Percentiles rank a stretch among this genome's conserved stretches.
Evolutionary conservation across 2,329 filamentous ascomycete genomes (phyloP).

Genomic region (Stachybotrys echinatus): DNA sequence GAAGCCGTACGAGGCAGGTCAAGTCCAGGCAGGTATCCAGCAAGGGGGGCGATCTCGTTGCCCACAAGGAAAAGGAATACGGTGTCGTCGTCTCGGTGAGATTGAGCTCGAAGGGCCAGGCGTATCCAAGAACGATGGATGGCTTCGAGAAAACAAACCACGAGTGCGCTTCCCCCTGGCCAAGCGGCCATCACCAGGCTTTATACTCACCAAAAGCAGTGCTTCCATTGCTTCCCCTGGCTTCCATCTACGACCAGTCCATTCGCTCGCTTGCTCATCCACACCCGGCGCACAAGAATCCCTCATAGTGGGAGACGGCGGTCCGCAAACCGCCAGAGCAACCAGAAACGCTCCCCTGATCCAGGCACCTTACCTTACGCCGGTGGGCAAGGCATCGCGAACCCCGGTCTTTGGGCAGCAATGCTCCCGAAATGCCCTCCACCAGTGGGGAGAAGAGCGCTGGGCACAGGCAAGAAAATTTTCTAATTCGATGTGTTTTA

Average conservation of each 20-base stretch:
- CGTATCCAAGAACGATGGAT: background rate
- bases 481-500: background rate
- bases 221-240: background rate
- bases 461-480: background rate
- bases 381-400: background rate
- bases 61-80: too few species aligned
- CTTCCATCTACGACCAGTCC: background rate
- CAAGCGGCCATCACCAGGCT: background rate
- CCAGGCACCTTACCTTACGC: too few species aligned
- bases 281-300: background rate
- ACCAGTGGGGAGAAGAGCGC: slow-evolving; percentile 4
- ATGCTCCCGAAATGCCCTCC: slow-evolving; percentile 16
- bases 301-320: background rate
- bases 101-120: too few species aligned
- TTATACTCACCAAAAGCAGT: background rate
- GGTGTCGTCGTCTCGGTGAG: background rate
- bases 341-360: background rate
- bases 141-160: background rate
- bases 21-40: background rate
- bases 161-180: background rate
- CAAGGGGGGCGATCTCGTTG: background rate
- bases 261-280: background rate
- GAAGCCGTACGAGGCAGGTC: background rate
- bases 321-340: background rate
- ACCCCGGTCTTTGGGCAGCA: background rate